A percentile compares a stretch with the other conserved stretches of the same genome.
Conservation (phyloP, 257 asterid species). For the Thymus quinquecostatus region DNA sequence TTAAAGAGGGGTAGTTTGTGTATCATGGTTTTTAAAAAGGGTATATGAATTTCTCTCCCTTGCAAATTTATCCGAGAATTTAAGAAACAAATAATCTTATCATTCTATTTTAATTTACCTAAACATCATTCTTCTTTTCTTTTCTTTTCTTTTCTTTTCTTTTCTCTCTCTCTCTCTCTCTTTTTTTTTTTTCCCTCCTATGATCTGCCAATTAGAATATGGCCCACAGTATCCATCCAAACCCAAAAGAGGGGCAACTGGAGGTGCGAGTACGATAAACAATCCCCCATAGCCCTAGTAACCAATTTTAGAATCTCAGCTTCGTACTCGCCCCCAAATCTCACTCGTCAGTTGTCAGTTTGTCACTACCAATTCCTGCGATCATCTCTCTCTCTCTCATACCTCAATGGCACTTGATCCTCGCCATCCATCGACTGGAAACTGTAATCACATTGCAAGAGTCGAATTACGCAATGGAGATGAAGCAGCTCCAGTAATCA, state of each 20-base stretch:
- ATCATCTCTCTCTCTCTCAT: background rate
- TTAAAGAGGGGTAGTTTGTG: too few relatives aligned
- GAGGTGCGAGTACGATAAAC: slow-evolving; percentile 39
- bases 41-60: too few relatives aligned
- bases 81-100: too few relatives aligned
- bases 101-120: too few relatives aligned
- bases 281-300: slow-evolving; percentile 22
- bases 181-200: too few relatives aligned
- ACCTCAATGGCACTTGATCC: slow-evolving; percentile 38
- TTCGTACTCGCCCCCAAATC: slow-evolving; percentile 50
- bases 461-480: slow-evolving; percentile 26
- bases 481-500: slow-evolving; percentile 17
- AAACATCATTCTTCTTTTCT: too few relatives aligned
- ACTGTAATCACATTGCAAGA: slow-evolving; percentile 16
- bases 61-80: too few relatives aligned
- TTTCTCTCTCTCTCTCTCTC: too few relatives aligned
- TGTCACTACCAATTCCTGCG: background rate
- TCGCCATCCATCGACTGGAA: slow-evolving; percentile 36
- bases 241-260: slow-evolving; percentile 29
- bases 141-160: too few relatives aligned
- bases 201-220: background rate
- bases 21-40: too few relatives aligned
- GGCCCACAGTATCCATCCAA: slow-evolving; percentile 9
- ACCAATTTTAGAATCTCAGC: slow-evolving; percentile 22
- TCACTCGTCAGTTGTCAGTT: background rate